Base-by-base conservation (phyloP, 257 asterid genomes). In the Gardenia jasminoides region DNA sequence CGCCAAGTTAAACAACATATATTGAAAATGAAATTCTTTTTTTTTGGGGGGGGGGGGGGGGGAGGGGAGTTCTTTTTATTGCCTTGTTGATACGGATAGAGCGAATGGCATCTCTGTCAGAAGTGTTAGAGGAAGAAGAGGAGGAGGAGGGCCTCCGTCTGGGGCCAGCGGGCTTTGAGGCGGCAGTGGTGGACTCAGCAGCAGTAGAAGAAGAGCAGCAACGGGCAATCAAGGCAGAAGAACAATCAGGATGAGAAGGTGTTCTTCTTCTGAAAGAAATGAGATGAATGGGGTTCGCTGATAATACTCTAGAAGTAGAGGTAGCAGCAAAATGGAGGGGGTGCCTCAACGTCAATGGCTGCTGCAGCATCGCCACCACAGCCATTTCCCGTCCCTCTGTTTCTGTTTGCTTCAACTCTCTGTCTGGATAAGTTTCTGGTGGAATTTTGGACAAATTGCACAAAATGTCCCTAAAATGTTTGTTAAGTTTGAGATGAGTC, bases 41-140 rank as follows among this genome's bases (percentile, higher is more conserved):
- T n/a, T n/a, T n/a, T n/a, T n/a, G n/a, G n/a, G n/a, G n/a, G n/a
- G n/a, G 28, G 28, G 41, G 3, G 17, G 0, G 2, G 12, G 7
- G 11, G 22, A 61, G 28, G 82, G 73, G 47, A 17, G 62, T 26
- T 26, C 13, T 22, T 2, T 22, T 10, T 7, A 61, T 77, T 28
- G 87, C 99, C 97, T 94, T 94, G 78, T 90, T 88, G 10, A 94
- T 88, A 46, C 98, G 97, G 48, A 93, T 93, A 58, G 93, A 88
- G 61, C 98, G 97, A 86, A 94, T 79, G 19, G 98, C 92, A 74
- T 94, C 99, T 84, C 90, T 90, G 77, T 94, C 98, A 10, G 98
- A 94, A 17, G 97, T 90, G 58, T 88, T 87, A 76, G 87, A 80
- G 46, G 90, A 71, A 74, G 95, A 52, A 46, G 92, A 74, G 72